Percentiles rank a stretch among this genome's conserved stretches.
Conservation (phyloP, 805 yeast genomes). For the Danielia oregonensis region DNA sequence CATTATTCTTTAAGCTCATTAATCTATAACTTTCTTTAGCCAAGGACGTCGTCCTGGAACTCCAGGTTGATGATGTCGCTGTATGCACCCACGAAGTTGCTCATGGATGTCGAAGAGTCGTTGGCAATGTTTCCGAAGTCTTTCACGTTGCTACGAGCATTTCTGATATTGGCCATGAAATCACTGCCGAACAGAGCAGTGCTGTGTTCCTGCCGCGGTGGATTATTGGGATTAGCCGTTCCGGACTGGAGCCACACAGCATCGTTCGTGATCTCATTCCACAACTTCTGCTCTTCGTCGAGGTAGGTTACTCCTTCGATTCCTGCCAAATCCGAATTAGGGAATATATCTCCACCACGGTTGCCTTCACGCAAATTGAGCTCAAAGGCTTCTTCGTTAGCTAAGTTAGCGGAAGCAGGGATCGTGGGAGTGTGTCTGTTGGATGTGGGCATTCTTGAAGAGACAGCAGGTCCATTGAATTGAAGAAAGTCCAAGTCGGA, state of each 20-base stretch:
- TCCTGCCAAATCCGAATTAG: constrained; percentile 36
- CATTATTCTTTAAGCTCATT: no score
- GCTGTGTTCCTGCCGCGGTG: not conserved
- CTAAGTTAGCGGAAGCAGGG: constrained; percentile 17
- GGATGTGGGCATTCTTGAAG: constrained; percentile 15
- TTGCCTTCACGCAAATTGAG: constrained; percentile 2
- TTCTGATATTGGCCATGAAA: not conserved
- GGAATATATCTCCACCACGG: constrained; percentile 26
- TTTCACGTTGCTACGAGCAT: constrained; percentile 2
- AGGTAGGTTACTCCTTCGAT: constrained; percentile 41
- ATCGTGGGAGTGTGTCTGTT: constrained; percentile 17
- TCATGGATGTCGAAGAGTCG: constrained; percentile 7
- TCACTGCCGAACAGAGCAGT: constrained; percentile 1
- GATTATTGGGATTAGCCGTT: constrained; percentile 1
- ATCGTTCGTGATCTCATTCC: constrained; percentile 76
- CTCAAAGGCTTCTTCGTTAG: constrained; percentile 11
- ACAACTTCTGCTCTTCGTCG: constrained; percentile 49
- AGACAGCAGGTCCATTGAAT: constrained; percentile 19
- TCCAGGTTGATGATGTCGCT: constrained; percentile 38
- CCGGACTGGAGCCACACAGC: constrained; percentile 62
- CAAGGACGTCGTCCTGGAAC: constrained; percentile 21
- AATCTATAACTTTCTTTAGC: not conserved
- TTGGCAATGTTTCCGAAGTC: no score
- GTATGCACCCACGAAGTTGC: constrained; percentile 26
- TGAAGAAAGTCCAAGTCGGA: constrained; percentile 24